Evolutionary conservation across 2,329 filamentous ascomycete species (phyloP).

Genomic region (Colletotrichum simmondsii): DNA sequence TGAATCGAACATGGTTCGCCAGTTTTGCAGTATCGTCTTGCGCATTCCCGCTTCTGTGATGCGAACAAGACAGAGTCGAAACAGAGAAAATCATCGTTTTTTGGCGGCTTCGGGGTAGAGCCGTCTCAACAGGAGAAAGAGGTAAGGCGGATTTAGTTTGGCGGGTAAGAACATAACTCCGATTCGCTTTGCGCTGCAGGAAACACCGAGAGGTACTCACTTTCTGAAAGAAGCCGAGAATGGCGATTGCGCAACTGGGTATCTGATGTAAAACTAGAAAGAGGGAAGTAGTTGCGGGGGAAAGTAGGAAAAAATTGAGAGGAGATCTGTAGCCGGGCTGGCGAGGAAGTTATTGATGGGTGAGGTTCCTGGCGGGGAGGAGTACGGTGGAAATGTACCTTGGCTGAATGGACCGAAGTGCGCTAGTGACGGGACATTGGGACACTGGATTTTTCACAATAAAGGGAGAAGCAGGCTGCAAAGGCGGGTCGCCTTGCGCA

Average conservation of each 20-base stretch:
- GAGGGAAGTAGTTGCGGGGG: conserved; percentile 3
- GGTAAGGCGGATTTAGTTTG: not conserved
- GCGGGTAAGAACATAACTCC: not conserved
- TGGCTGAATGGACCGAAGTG: conserved; percentile 21
- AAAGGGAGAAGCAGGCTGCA: conserved; percentile 35
- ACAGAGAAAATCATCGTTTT: too few relatives aligned
- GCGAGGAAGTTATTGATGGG: conserved; percentile 33
- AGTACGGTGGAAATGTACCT: conserved; percentile 32
- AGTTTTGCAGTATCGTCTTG: not conserved
- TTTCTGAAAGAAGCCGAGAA: not conserved
- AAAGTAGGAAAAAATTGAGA: conserved; percentile 8
- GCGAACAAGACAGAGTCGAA: not conserved
- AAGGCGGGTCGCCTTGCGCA: conserved; percentile 35
- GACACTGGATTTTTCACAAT: conserved; percentile 35
- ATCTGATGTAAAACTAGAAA: conserved; percentile 28
- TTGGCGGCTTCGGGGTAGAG: not conserved
- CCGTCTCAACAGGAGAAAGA: not conserved
- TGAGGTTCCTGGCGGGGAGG: conserved; percentile 31
- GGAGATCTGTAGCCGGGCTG: conserved; percentile 14
- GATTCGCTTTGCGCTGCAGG: not conserved
- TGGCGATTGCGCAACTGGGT: conserved; percentile 27
- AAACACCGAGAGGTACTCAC: conserved; percentile 4
- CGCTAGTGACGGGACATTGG: conserved; percentile 31
- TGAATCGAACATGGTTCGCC: not conserved
- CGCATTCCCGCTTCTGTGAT: not conserved